phyloP scores from a whole-genome alignment of 139 green algal genomes.

The Pedinophyceae sp. region DNA sequence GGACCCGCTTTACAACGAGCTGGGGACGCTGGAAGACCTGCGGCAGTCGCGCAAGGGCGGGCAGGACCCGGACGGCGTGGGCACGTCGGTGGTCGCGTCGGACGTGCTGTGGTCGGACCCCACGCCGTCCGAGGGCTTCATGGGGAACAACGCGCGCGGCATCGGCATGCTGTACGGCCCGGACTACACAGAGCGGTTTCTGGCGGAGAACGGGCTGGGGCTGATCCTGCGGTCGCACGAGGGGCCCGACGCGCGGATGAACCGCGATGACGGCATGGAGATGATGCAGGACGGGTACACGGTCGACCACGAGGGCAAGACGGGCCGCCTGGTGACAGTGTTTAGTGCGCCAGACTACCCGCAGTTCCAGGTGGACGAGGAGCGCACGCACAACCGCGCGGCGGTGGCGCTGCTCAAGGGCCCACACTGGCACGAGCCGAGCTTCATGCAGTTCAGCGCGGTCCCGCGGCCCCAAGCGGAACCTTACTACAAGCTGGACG shows the following conservation, averaged over 20 bases:
- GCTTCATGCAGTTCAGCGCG: not conserved
- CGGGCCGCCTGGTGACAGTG: conserved; percentile 16
- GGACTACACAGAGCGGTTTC: conserved; percentile 60
- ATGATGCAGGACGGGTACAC: conserved; percentile 55
- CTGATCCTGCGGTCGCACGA: conserved; percentile 68
- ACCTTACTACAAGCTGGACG: too few species aligned
- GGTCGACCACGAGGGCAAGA: conserved; percentile 59
- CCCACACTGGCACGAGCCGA: not conserved
- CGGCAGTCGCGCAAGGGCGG: conserved; percentile 46
- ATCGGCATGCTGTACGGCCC: conserved; percentile 83
- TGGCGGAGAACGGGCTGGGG: conserved; percentile 29
- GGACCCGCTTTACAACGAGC: conserved; percentile 9
- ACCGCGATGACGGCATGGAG: conserved; percentile 39
- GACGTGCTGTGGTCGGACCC: conserved; percentile 95
- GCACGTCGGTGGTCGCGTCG: conserved; percentile 35
- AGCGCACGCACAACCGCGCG: not conserved
- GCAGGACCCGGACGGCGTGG: conserved; percentile 53
- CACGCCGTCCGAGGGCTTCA: conserved; percentile 34
- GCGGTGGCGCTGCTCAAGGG: not conserved
- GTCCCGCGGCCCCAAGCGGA: not conserved
- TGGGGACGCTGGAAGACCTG: conserved; percentile 59
- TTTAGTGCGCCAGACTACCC: conserved; percentile 90
- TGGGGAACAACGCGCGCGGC: conserved; percentile 53
- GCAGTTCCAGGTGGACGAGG: conserved; percentile 27
- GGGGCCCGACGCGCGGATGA: conserved; percentile 77